phyloP scores from a whole-genome alignment of 1,284 basidiomycete genomes.

The Cryptococcus jaspeensis region DNA sequence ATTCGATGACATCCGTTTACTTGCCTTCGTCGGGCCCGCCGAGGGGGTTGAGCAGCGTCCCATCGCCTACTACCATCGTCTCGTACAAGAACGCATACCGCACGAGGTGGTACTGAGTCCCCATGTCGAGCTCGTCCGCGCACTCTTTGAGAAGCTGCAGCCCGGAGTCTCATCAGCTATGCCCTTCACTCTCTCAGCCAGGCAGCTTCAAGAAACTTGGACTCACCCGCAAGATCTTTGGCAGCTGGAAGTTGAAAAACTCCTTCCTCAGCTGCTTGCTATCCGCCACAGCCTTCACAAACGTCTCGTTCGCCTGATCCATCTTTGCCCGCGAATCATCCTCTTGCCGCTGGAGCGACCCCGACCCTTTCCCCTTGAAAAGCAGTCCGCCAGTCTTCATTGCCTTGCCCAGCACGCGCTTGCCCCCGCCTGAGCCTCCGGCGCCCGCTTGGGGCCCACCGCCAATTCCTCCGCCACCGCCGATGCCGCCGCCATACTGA shows the following conservation, averaged over 20 bases:
- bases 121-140: slow-evolving; percentile 92
- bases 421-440: slow-evolving; percentile 18
- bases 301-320: slow-evolving; percentile 81
- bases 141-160: slow-evolving; percentile 87
- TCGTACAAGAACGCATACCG: slow-evolving; percentile 94
- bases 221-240: slow-evolving; percentile 84
- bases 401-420: slow-evolving; percentile 58
- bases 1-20: not conserved
- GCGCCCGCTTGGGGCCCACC: not conserved
- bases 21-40: slow-evolving; percentile 36
- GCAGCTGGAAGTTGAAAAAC: slow-evolving; percentile 95
- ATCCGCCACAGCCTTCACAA: slow-evolving; percentile 85
- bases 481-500: slow-evolving; percentile 3
- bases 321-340: slow-evolving; percentile 87
- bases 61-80: slow-evolving; percentile 83
- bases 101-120: slow-evolving; percentile 93
- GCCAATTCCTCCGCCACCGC: slow-evolving; percentile 42
- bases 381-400: slow-evolving; percentile 87
- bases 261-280: slow-evolving; percentile 89
- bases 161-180: slow-evolving; percentile 1
- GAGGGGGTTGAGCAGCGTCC: slow-evolving; percentile 61
- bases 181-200: not conserved
- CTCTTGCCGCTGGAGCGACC: slow-evolving; percentile 88
- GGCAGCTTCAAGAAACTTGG: not conserved
- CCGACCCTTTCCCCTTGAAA: slow-evolving; percentile 91